phyloP scores from a whole-genome alignment of 805 yeast species.

The Pichia occidentalis region DNA sequence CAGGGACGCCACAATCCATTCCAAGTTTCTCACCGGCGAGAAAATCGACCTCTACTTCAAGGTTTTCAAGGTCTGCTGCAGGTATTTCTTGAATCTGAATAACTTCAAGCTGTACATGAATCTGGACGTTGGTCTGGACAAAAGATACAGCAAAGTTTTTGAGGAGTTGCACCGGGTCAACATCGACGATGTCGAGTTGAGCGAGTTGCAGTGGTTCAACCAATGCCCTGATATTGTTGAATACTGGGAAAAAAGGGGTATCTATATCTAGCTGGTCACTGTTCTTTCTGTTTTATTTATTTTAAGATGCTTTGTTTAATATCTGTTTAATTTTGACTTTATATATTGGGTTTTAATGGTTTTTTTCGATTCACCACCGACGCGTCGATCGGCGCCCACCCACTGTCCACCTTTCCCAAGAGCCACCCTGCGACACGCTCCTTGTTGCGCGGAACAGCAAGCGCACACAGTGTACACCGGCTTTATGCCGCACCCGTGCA shows the following conservation, averaged over 20 bases:
- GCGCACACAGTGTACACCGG: too few species aligned
- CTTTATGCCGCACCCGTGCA: too few species aligned
- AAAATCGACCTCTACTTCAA: constrained; percentile 49
- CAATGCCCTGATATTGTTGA: constrained; percentile 15
- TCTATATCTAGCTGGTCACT: constrained; percentile 7
- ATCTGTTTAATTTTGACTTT: too few species aligned
- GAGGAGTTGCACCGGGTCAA: constrained; percentile 29
- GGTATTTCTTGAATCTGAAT: constrained; percentile 38
- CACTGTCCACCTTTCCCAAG: too few species aligned
- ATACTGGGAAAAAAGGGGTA: constrained; percentile 14
- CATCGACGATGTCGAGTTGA: constrained; percentile 32
- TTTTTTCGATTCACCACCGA: too few species aligned
- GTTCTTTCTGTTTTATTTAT: too few species aligned
- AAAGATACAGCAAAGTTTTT: constrained; percentile 31
- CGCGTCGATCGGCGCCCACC: too few species aligned
- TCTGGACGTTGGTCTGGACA: constrained; percentile 36
- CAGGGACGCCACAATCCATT: constrained; percentile 64
- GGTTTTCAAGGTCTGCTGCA: constrained; percentile 43
- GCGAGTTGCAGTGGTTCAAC: constrained; percentile 32
- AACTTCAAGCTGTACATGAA: constrained; percentile 38
- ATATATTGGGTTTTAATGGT: too few species aligned
- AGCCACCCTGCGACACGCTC: too few species aligned
- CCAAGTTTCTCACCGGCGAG: constrained; percentile 26
- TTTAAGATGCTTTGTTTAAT: too few species aligned
- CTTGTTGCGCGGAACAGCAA: too few species aligned